Evolutionary conservation across 208 protist species (phyloP), one percentile per base, ranked within the genome.

Genomic region (Crithidia acanthocephali): DNA sequence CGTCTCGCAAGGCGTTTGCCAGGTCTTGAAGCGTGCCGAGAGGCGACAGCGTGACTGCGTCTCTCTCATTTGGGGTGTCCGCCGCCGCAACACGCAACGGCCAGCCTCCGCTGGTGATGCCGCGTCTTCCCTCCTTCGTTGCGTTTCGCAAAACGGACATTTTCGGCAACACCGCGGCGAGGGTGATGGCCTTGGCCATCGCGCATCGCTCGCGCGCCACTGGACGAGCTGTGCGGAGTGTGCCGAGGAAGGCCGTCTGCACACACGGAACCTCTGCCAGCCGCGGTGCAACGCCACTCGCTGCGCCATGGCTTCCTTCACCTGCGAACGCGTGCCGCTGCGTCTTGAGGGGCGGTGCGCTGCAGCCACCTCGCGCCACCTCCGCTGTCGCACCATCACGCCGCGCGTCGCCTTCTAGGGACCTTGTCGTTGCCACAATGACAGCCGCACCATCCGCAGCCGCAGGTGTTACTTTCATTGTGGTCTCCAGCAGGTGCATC

Each of bases 401-500:
- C n/a, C n/a, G n/a, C n/a, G n/a, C n/a, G n/a, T n/a, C n/a, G n/a
- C n/a, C n/a, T n/a, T n/a, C n/a, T n/a, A n/a, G n/a, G n/a, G n/a
- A n/a, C n/a, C n/a, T n/a, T n/a, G n/a, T n/a, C n/a, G n/a, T n/a
- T n/a, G n/a, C n/a, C n/a, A n/a, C n/a, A n/a, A n/a, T n/a, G n/a
- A n/a, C n/a, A n/a, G n/a, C n/a, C n/a, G n/a, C n/a, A n/a, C n/a
- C n/a, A n/a, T n/a, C n/a, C n/a, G n/a, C n/a, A n/a, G n/a, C n/a
- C n/a, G n/a, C n/a, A n/a, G n/a, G n/a, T n/a, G 61, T 0, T 20
- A 50, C 57, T 45, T 58, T 63, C 40, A 60, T 37, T 15, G 2
- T 67, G 7, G 47, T 37, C 28, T 77, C 72, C 8, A 77, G 64
- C 5, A 72, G 40, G 7, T 50, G 72, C 64, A 77, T 72, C 37